Evolutionary conservation across 129 eudicot genomes (phyloP), one percentile per base, ranked within the genome.

Genomic region (Saposhnikovia divaricata): DNA sequence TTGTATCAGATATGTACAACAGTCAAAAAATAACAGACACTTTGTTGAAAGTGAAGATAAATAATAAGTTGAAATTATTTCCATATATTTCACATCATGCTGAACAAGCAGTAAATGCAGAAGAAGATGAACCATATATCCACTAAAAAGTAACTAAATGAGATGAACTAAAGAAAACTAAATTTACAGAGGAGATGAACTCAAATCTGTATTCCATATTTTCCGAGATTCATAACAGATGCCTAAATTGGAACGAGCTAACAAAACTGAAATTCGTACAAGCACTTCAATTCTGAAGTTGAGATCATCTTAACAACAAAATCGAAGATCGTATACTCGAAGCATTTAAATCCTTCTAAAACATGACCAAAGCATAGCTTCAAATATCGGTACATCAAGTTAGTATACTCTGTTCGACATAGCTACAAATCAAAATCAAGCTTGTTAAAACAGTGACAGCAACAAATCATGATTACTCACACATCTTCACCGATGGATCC

Each of bases 1-100:
- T 13, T n/a, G 23, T 46, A 55, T 47, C 48, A 83, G 74, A 82
- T n/a, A 38, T 75, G 38, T 80, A 80, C 77, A 77, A 9, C 5
- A 74, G 34, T 61, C 61, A 1, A 3, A 19, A 39, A 39, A 53
- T 13, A 57, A 74, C 38, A 46, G 69, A 61, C 9, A 61, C 69
- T 47, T 31, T 16, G 14, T 31, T 1, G 61, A 79, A 16, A 55
- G 40, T 16, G 25, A 65, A 77, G 47, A 57, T 23, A 47, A 77
- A 11, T n/a, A 38, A 0, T 48, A 27, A 7, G 16, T 9, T 74
- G 2, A 40, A 27, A 12, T 25, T 43, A 9, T 74, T 44, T 9
- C 19, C 48, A 10, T 74, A 19, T 16, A 40, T 74, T 23, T 11
- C 28, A 73, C 53, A 72, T 43, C 8, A 74, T 44, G 55, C 77